Evolutionary conservation across 495 filamentous ascomycete species (phyloP), one percentile per base, ranked within the genome.

Genomic region (Penicillium angulare): DNA sequence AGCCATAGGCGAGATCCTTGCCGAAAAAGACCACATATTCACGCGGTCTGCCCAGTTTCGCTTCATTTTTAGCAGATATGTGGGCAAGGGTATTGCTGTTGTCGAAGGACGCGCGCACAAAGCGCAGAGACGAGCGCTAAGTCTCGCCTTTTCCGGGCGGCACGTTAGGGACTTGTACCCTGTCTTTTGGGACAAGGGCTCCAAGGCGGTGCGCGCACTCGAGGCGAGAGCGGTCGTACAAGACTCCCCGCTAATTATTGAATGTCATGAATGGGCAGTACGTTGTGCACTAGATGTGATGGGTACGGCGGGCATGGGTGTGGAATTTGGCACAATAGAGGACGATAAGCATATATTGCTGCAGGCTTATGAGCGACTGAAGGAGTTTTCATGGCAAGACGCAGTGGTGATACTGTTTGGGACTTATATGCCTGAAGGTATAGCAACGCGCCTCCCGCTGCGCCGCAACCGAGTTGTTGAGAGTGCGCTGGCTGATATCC

Each of bases 271-370:
- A 26, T 76, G 73, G 72, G 49, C 49, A 12, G 66, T 63, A 17
- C 76, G 87, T 9, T 79, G 78, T 2, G 87, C 89, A 0, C 79
- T 92, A 13, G 89, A 92, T 54, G 90, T 91, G 44, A 86, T 92
- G 50, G 87, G 89, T 23, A 53, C 82, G 2, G 83, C 86, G 0
- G 88, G 87, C 0, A 72, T 92, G 23, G 88, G 86, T 0, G 73
- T 79, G 26, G 84, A 90, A 49, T 91, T 92, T 55, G 69, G 75
- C n/a, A 76, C 87, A 10, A 75, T 92, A 34, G 50, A 76, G 22
- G 65, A 86, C 54, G 79, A 80, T 0, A 56, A 77, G 8, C 81
- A 75, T 49, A 67, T 73, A 49, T 76, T 92, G 24, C 76, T 68
- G 40, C 43, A 69, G 31, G 34, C 42, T 0, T 60, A 60, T 26